These are phyloP conservation scores for Candida tibetensis DNA, from an alignment of 805 yeast species.

Conservation along the genomic window DNA sequence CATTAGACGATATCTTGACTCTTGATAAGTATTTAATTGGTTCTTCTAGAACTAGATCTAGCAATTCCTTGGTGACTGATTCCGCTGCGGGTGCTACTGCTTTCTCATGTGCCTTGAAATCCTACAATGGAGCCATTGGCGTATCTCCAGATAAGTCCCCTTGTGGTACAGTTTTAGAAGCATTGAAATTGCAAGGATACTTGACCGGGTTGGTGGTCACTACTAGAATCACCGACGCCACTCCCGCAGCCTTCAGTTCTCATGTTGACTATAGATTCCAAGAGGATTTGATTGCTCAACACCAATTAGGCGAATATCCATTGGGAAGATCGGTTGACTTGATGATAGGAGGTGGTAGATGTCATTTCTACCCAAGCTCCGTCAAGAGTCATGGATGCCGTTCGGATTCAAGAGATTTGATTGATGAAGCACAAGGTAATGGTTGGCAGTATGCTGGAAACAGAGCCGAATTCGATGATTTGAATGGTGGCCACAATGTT, in stretches of 20 bases:
- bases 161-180: slow-evolving; percentile 86
- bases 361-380: slow-evolving; percentile 64
- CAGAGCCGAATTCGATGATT: slow-evolving; percentile 55
- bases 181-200: slow-evolving; percentile 77
- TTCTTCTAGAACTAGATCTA: slow-evolving; percentile 78
- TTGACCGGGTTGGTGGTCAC: slow-evolving; percentile 89
- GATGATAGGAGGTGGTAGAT: slow-evolving; percentile 88
- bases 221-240: slow-evolving; percentile 89
- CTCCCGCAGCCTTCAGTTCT: slow-evolving; percentile 86
- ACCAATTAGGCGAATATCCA: slow-evolving; percentile 78
- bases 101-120: slow-evolving; percentile 77
- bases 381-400: slow-evolving; percentile 61
- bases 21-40: slow-evolving; percentile 77
- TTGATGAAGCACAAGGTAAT: slow-evolving; percentile 54
- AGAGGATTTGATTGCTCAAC: slow-evolving; percentile 84
- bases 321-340: slow-evolving; percentile 79
- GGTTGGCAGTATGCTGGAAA: slow-evolving; percentile 69
- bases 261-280: slow-evolving; percentile 75
- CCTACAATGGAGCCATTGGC: slow-evolving; percentile 91
- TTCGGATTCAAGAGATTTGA: slow-evolving; percentile 63
- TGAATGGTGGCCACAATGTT: slow-evolving; percentile 57
- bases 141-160: slow-evolving; percentile 68
- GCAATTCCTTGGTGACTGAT: slow-evolving; percentile 77
- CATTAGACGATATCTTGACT: slow-evolving; percentile 52
- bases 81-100: slow-evolving; percentile 98